These are phyloP conservation scores for Cryptosporidium sp. DNA, from an alignment of 169 alveolate species.

Conservation along the genomic window DNA sequence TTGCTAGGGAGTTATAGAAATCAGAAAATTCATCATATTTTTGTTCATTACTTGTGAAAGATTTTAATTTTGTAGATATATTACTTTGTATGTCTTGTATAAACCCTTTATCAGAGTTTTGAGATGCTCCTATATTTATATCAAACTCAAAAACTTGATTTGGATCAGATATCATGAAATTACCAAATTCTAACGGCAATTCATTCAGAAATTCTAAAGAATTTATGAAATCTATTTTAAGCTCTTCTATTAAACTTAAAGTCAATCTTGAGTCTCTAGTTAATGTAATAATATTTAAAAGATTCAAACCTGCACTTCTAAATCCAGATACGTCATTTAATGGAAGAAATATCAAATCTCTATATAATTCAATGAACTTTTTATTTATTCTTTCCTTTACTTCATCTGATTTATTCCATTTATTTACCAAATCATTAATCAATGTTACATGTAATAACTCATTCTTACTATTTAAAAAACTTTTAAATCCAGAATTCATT, in stretches of 20 bases:
- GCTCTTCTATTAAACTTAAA: not conserved
- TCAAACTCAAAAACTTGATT: slow-evolving; percentile 15
- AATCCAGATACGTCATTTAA: slow-evolving; percentile 39
- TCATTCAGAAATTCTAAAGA: slow-evolving; percentile 30
- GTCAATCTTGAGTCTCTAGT: not conserved
- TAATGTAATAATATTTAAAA: not conserved
- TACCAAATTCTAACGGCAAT: slow-evolving; percentile 21
- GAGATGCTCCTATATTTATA: not conserved
- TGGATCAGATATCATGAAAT: slow-evolving; percentile 48
- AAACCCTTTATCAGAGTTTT: not conserved
- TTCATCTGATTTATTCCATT: not conserved
- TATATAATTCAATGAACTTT: slow-evolving; percentile 2
- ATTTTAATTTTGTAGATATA: not conserved
- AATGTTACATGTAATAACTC: not conserved
- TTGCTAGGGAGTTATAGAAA: not conserved
- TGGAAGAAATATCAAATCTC: slow-evolving; percentile 41
- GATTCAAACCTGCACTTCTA: slow-evolving; percentile 26
- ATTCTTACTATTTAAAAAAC: not conserved
- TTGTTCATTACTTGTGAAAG: slow-evolving; percentile 7
- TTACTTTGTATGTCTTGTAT: slow-evolving; percentile 8
- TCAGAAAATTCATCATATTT: slow-evolving; percentile 42
- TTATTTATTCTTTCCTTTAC: not conserved
- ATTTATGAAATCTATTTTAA: not conserved
- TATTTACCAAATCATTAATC: not conserved
- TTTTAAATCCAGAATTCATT: not conserved